Evolutionary conservation across 345 rosid species (phyloP).

Genomic region (Erodium maritimum): DNA sequence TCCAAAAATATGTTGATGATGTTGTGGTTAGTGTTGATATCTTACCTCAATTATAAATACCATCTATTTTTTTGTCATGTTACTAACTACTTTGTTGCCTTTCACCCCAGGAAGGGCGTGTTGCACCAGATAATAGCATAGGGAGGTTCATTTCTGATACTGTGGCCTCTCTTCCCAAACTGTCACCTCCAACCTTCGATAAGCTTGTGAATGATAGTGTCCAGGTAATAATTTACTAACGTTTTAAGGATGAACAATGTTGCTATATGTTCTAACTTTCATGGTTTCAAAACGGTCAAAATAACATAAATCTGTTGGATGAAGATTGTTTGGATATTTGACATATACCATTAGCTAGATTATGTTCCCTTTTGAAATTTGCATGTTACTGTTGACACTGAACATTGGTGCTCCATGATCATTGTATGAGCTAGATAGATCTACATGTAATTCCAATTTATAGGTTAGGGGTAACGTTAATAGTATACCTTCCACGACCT

Average conservation of each 20-base stretch:
- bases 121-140: conserved; percentile 52
- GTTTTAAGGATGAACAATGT: neutral
- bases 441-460: too few species aligned
- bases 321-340: too few species aligned
- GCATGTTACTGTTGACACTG: too few species aligned
- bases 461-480: too few species aligned
- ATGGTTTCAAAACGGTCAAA: neutral
- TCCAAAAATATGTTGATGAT: conserved; percentile 67
- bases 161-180: conserved; percentile 61
- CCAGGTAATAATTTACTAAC: conserved; percentile 41
- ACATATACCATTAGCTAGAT: too few species aligned
- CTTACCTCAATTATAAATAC: neutral
- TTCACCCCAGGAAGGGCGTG: conserved; percentile 52
- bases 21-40: conserved; percentile 53
- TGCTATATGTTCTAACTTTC: neutral
- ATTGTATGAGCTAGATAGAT: too few species aligned
- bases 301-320: too few species aligned
- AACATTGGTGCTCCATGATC: too few species aligned
- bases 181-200: conserved; percentile 65
- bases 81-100: neutral
- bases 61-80: conserved; percentile 6
- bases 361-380: too few species aligned
- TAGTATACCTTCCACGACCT: too few species aligned
- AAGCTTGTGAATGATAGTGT: conserved; percentile 74
- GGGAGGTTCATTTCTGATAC: conserved; percentile 67